Evolutionary conservation across 148 eudicot genomes (phyloP), one percentile per base, ranked within the genome.

Genomic region (Rhododendron griersonianum): DNA sequence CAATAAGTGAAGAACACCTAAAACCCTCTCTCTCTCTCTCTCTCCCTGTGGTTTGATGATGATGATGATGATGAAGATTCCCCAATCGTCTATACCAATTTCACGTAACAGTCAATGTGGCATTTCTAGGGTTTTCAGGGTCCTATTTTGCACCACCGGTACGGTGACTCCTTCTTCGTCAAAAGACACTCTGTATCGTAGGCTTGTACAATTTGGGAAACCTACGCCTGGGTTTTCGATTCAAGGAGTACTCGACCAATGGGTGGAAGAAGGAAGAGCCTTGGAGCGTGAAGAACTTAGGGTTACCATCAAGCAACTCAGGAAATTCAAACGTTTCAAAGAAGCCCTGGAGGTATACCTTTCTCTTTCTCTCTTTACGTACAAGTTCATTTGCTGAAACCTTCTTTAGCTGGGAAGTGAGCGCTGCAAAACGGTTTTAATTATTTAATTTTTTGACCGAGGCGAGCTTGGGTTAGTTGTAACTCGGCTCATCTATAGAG

Each of bases 301-400:
- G 14, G 44, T 37, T 33, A 65, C 85, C 75, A 77, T 90, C 82
- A 86, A 35, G 57, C 83, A 83, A 81, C 90, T 91, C 65, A 55
- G 88, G 16, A 81, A 84, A 14, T 91, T 81, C 86, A 84, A 21
- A 9, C 90, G 93, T 10, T 90, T 69, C 83, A 75, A 65, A 7
- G 91, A 88, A 30, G 92, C 93, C 67, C 91, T 91, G 18, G 76
- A 91, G 90, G 93, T 91, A 81, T 61, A 37, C 67, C 30, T 82
- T 23, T 55, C 65, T 57, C 47, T 81, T 11, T 19, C 80, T 39
- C 80, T 76, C 47, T 76, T 51, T 39, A 39, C 48, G 21, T 19
- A 7, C 44, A 30, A 15, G 50, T 44, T 11, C 33, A 78, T 78
- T 63, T 78, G 81, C 33, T 78, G 30, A 45, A 23, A 45, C 19